Evolutionary conservation across 2,329 filamentous ascomycete species (phyloP).

Genomic region (Colletotrichum sp.): DNA sequence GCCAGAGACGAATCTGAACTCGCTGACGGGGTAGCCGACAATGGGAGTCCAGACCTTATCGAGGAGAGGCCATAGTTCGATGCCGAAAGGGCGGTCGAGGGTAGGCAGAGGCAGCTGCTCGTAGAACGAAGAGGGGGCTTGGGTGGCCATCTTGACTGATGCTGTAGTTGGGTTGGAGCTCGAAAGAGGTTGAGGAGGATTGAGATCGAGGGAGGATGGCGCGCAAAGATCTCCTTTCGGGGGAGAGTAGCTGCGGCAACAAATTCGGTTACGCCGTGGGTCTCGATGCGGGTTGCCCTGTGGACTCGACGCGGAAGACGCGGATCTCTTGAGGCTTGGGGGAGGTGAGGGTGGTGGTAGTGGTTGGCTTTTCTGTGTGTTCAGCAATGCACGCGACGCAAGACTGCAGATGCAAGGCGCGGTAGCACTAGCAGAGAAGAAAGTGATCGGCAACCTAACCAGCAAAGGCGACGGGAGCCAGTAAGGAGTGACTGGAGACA

Average conservation of each 20-base stretch:
- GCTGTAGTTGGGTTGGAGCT: slow-evolving; percentile 4
- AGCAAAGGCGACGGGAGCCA: slow-evolving; percentile 22
- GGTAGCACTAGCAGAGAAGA: background rate
- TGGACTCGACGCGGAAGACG: slow-evolving; percentile 26
- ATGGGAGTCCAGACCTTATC: slow-evolving; percentile 80
- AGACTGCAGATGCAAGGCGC: slow-evolving; percentile 1
- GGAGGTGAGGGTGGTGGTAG: background rate
- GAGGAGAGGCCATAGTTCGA: slow-evolving; percentile 94
- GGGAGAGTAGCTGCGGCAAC: background rate
- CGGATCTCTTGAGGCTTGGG: slow-evolving; percentile 11
- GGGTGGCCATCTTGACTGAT: slow-evolving; percentile 37
- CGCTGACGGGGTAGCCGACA: slow-evolving; percentile 80
- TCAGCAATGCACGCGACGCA: slow-evolving; percentile 16
- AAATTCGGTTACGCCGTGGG: slow-evolving; percentile 10
- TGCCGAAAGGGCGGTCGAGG: slow-evolving; percentile 89
- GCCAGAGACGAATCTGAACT: slow-evolving; percentile 84
- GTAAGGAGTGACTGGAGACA: slow-evolving; percentile 46
- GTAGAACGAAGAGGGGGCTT: slow-evolving; percentile 50
- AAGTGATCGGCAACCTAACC: background rate
- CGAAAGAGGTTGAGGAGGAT: background rate
- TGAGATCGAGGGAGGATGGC: background rate
- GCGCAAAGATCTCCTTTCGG: background rate
- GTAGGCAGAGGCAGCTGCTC: slow-evolving; percentile 73
- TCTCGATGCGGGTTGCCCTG: slow-evolving; percentile 14
- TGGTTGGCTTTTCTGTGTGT: background rate